phyloP scores from a whole-genome alignment of 805 yeast species.

The Yamadazyma tumulicola region DNA sequence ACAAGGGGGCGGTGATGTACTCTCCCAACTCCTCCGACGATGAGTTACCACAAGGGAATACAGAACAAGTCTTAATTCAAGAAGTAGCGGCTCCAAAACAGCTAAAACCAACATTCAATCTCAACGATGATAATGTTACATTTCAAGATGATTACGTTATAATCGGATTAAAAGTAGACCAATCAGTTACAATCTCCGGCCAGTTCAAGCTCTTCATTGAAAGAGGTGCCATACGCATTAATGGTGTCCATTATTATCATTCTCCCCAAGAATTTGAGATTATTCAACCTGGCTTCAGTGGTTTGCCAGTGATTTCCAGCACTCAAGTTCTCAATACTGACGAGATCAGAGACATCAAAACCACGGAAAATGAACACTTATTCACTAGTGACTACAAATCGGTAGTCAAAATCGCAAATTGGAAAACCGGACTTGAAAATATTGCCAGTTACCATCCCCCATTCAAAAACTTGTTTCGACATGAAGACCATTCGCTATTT shows the following conservation, averaged over 20 bases:
- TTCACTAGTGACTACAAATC: constrained; percentile 41
- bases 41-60: constrained; percentile 10
- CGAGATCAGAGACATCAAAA: constrained; percentile 21
- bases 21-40: constrained; percentile 28
- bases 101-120: constrained; percentile 30
- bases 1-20: constrained; percentile 18
- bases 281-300: constrained; percentile 33
- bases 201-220: constrained; percentile 41
- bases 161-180: constrained; percentile 42
- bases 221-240: constrained; percentile 46
- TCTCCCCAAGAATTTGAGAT: constrained; percentile 23
- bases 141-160: constrained; percentile 26
- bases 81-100: neutral
- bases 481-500: constrained; percentile 3
- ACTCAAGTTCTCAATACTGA: constrained; percentile 35
- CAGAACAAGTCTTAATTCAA: neutral
- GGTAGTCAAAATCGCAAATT: constrained; percentile 34
- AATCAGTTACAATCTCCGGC: constrained; percentile 45
- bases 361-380: constrained; percentile 32
- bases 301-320: constrained; percentile 42
- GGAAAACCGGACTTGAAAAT: constrained; percentile 42
- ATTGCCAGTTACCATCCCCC: constrained; percentile 43
- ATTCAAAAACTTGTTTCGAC: constrained; percentile 39
- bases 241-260: constrained; percentile 28
- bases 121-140: constrained; percentile 34